phyloP scores from a whole-genome alignment of 371 early-diverging fungal genomes.

The Saksenaea oblongispora region DNA sequence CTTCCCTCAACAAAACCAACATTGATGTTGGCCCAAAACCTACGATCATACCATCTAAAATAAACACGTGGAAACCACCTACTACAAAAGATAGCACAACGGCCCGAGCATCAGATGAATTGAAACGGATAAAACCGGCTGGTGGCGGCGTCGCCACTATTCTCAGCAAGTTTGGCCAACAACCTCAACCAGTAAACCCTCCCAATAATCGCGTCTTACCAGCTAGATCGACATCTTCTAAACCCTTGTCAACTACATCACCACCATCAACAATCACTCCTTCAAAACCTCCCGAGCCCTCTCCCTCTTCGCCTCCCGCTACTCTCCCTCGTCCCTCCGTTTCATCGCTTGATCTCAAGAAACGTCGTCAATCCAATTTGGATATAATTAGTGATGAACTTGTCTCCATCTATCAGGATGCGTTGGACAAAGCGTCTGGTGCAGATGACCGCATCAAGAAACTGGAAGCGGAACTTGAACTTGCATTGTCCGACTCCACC shows the following conservation, averaged over 20 bases:
- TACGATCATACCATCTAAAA: neutral
- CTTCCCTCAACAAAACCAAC: slow-evolving; percentile 34
- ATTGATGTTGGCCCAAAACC: slow-evolving; percentile 7
- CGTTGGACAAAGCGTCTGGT: slow-evolving; percentile 22
- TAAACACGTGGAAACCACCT: slow-evolving; percentile 7
- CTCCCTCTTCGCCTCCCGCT: neutral
- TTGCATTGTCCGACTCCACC: slow-evolving; percentile 32
- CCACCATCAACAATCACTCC: neutral
- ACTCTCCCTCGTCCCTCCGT: neutral
- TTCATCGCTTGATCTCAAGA: neutral
- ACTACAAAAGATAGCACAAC: neutral
- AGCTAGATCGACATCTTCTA: neutral
- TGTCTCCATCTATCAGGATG: slow-evolving; percentile 20
- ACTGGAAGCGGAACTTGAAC: slow-evolving; percentile 31
- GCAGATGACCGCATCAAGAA: slow-evolving; percentile 24
- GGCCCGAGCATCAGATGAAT: slow-evolving; percentile 9
- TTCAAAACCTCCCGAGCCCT: slow-evolving; percentile 5
- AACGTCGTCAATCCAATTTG: neutral
- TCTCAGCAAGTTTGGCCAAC: slow-evolving; percentile 25
- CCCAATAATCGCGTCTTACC: slow-evolving; percentile 1
- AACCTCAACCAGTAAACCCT: slow-evolving; percentile 2
- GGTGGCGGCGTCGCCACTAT: slow-evolving; percentile 24
- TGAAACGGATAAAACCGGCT: slow-evolving; percentile 12
- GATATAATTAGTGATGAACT: slow-evolving; percentile 29
- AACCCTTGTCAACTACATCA: neutral